Conservation (phyloP, 345 rosid genomes). For the Odontarrhena argentea region DNA sequence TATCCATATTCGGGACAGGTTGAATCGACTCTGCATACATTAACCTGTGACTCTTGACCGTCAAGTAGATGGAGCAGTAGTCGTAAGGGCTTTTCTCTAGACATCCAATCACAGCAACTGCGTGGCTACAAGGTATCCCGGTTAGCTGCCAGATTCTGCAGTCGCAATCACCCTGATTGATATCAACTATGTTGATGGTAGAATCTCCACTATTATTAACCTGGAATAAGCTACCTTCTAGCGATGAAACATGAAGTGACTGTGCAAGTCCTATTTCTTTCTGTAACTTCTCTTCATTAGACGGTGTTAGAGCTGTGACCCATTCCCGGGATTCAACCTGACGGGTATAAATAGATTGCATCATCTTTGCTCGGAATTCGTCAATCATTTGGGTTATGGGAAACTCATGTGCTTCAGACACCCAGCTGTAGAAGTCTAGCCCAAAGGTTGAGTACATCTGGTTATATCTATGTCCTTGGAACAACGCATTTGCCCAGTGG, state of each 20-base stretch:
- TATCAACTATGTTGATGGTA: constrained; percentile 55
- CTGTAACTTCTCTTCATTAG: constrained; percentile 74
- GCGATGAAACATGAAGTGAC: constrained; percentile 56
- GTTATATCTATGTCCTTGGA: constrained; percentile 77
- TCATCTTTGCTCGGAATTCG: constrained; percentile 73
- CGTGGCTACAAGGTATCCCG: constrained; percentile 87
- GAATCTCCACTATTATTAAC: constrained; percentile 68
- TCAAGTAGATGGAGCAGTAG: constrained; percentile 73
- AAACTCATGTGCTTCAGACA: constrained; percentile 79
- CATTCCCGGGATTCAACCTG: constrained; percentile 75
- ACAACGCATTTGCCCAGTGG: constrained; percentile 85
- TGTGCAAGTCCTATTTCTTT: constrained; percentile 54
- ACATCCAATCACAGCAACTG: constrained; percentile 65
- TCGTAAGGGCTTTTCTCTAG: constrained; percentile 68
- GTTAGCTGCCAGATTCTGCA: constrained; percentile 78
- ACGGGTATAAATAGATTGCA: constrained; percentile 71
- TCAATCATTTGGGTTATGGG: constrained; percentile 94
- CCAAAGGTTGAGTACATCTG: constrained; percentile 77
- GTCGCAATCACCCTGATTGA: constrained; percentile 72
- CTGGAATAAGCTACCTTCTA: constrained; percentile 58
- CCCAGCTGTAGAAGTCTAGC: constrained; percentile 83
- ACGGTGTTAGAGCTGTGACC: constrained; percentile 69
- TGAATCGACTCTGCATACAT: constrained; percentile 72
- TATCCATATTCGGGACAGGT: constrained; percentile 80
- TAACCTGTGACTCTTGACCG: constrained; percentile 53